Evolutionary conservation across 768 basidiomycete species (phyloP).

Genomic region (Calocera cornea): DNA sequence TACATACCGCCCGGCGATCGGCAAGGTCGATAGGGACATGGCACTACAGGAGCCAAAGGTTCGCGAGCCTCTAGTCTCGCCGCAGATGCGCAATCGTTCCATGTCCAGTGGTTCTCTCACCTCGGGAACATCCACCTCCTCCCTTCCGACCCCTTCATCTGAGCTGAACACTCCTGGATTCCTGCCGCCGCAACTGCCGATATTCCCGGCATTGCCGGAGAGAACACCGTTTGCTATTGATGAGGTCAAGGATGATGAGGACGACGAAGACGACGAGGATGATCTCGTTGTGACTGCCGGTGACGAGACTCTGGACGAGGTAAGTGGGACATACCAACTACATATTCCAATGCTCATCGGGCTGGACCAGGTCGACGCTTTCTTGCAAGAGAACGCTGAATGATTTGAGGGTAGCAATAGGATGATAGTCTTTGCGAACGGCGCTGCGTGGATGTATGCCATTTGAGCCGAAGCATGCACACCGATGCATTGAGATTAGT

Average conservation of each 20-base stretch:
- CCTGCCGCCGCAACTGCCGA: conserved; percentile 9
- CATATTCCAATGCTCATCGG: neutral
- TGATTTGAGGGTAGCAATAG: conserved; percentile 10
- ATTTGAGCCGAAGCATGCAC: neutral
- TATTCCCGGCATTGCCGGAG: conserved; percentile 59
- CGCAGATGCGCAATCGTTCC: conserved; percentile 15
- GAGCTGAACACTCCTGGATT: conserved; percentile 27
- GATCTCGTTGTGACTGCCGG: conserved; percentile 44
- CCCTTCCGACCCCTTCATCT: conserved; percentile 15
- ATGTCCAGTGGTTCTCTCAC: conserved; percentile 25
- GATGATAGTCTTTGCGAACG: neutral
- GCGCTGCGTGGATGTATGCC: conserved; percentile 7
- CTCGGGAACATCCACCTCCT: conserved; percentile 10
- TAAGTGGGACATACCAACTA: conserved; percentile 22
- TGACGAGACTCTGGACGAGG: conserved; percentile 82
- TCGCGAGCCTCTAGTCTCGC: conserved; percentile 71
- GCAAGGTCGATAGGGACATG: conserved; percentile 51
- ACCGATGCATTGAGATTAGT: neutral
- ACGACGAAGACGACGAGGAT: conserved; percentile 43
- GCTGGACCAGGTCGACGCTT: conserved; percentile 61
- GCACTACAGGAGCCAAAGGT: conserved; percentile 71
- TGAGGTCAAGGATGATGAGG: conserved; percentile 74
- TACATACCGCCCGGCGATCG: conserved; percentile 68
- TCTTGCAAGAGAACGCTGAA: conserved; percentile 73
- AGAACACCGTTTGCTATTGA: conserved; percentile 95